Base-by-base conservation (phyloP, 2,329 filamentous ascomycete genomes). In the Cladosporium sp. region DNA sequence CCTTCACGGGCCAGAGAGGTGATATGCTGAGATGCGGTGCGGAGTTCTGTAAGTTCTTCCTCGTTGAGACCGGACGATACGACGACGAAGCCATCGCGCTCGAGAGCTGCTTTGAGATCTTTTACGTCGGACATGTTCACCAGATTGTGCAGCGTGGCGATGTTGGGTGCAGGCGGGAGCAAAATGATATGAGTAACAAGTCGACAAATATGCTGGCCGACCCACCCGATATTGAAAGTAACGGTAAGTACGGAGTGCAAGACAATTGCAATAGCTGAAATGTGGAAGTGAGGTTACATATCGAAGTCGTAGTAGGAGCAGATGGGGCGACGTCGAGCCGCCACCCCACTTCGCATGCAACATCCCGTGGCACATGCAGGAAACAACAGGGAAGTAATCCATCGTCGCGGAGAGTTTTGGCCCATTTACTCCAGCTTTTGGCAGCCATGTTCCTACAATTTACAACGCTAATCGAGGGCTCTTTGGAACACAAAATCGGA, bases 11-110 rank as follows among this genome's bases (percentile, higher is more conserved):
- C 89, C 49, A 86, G 80, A 2, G 79, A 74, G 23, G 88, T 87
- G n/a, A 86, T 84, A 65, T 83, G 77, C 36, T 80, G 74, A 59
- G 88, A 86, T 49, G 88, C 88, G 63, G 76, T 74, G 71, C 88
- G 89, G 68, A 94, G 87, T 23, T 79, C 72, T 26, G 80, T 67
- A 53, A 95, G 81, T 67, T 88, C 82, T 21, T 78, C 65, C 2
- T 83, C 77, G 65, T 82, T 78, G 71, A 96, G 82, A 68, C 91
- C 81, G 39, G 84, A 84, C 48, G 86, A 88, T 73, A 95, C 84
- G 64, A 90, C 79, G 58, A 94, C 89, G 82, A 89, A 96, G 77
- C 92, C 92, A 77, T 95, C 86, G 62, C 81, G 80, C 36, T 43
- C 54, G 30, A 64, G 34, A 18, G 34, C 39, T 8, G 49, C 16